A percentile compares a stretch with the other conserved stretches of the same genome.
Conservation (phyloP, 768 basidiomycete species). For the Tephrocybe sp. region DNA sequence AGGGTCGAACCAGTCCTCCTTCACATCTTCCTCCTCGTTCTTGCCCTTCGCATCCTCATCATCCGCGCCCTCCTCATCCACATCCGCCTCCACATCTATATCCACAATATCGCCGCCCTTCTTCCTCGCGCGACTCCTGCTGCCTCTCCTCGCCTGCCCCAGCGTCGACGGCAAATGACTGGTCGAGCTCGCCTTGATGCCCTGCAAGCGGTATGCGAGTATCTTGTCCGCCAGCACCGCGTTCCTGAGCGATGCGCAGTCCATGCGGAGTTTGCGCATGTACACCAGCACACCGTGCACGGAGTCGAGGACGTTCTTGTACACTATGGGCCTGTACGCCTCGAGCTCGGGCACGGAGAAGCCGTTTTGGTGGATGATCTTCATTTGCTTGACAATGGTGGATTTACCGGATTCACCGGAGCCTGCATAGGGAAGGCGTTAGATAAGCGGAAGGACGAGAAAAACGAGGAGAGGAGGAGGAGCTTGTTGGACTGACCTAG, state of each 20-base stretch:
- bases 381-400: slow-evolving; percentile 96
- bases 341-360: slow-evolving; percentile 73
- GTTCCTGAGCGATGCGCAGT: slow-evolving; percentile 61
- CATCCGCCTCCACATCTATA: slow-evolving; percentile 17
- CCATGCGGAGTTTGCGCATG: slow-evolving; percentile 75
- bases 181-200: slow-evolving; percentile 29
- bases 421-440: slow-evolving; percentile 42
- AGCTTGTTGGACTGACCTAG: slow-evolving; percentile 56
- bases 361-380: slow-evolving; percentile 87
- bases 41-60: not conserved
- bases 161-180: not conserved
- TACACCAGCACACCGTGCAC: slow-evolving; percentile 78
- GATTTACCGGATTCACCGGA: slow-evolving; percentile 95
- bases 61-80: not conserved
- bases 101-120: slow-evolving; percentile 19
- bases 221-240: slow-evolving; percentile 62
- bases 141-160: not conserved
- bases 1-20: slow-evolving; percentile 37
- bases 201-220: slow-evolving; percentile 44
- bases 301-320: slow-evolving; percentile 77
- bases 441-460: not conserved
- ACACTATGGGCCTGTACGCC: slow-evolving; percentile 68
- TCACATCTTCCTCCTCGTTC: not conserved
- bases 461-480: not conserved
- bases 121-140: not conserved